Evolutionary conservation across 1,139 yeast genomes (phyloP).

Genomic region (Yamadazyma taylorii): DNA sequence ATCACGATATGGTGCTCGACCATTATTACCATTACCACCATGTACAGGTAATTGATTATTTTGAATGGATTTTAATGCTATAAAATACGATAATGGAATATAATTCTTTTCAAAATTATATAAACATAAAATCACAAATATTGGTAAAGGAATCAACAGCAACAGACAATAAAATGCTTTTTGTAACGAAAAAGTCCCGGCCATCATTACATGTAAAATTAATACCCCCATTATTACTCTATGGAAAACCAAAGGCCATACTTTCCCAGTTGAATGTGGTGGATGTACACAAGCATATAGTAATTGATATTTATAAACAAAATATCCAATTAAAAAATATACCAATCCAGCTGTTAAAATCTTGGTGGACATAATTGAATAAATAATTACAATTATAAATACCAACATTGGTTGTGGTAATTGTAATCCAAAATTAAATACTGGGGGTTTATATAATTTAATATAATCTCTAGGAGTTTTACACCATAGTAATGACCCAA

Average conservation of each 20-base stretch:
- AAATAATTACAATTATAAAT: constrained; percentile 59
- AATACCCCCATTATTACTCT: constrained; percentile 58
- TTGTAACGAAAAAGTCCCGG: constrained; percentile 80
- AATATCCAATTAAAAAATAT: constrained; percentile 62
- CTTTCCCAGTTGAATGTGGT: constrained; percentile 69
- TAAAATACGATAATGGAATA: constrained; percentile 77
- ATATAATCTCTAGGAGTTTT: constrained; percentile 60
- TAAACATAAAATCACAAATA: constrained; percentile 62
- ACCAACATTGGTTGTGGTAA: constrained; percentile 66
- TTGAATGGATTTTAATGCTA: constrained; percentile 66
- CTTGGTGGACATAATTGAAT: constrained; percentile 64
- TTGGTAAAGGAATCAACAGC: constrained; percentile 71
- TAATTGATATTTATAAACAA: constrained; percentile 65
- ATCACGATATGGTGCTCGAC: constrained; percentile 13
- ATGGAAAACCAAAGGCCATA: constrained; percentile 67
- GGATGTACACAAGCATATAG: constrained; percentile 69
- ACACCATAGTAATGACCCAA: constrained; percentile 47
- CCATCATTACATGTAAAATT: constrained; percentile 83
- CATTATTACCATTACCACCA: no score
- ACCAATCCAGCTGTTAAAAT: constrained; percentile 63
- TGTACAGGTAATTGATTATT: constrained; percentile 15
- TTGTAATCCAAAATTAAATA: constrained; percentile 63
- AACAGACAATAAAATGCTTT: constrained; percentile 76
- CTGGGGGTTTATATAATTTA: constrained; percentile 54
- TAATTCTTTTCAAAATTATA: constrained; percentile 84